Percentiles rank a stretch among this genome's conserved stretches.
These are phyloP conservation scores for Lophiostoma macrostomum DNA, from an alignment of 495 filamentous ascomycete genomes.

Conservation along the genomic window DNA sequence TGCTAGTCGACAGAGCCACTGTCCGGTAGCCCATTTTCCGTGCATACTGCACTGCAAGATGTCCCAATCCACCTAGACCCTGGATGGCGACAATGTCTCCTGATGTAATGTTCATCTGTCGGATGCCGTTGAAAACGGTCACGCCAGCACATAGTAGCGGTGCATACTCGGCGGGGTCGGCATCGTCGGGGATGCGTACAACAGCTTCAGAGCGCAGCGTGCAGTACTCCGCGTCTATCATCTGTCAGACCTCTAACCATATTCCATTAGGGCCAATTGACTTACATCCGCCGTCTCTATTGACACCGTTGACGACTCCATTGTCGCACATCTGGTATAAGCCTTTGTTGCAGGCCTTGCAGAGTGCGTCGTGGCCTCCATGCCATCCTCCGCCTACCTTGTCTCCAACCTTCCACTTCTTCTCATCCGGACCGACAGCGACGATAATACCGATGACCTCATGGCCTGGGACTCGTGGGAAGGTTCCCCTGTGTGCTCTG, in stretches of 20 bases:
- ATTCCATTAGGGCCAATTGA: background rate
- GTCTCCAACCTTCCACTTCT: constrained; percentile 43
- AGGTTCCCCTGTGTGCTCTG: constrained; percentile 18
- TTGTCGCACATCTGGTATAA: constrained; percentile 48
- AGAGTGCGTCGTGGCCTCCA: constrained; percentile 48
- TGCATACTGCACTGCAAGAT: constrained; percentile 66
- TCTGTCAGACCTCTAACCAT: background rate
- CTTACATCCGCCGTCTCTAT: constrained; percentile 46
- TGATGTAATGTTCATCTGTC: constrained; percentile 54
- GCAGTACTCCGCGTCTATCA: constrained; percentile 59
- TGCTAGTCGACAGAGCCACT: constrained; percentile 58
- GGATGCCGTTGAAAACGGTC: constrained; percentile 69
- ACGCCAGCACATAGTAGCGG: constrained; percentile 71
- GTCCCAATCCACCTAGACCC: constrained; percentile 61
- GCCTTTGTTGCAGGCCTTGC: constrained; percentile 44
- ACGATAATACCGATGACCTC: constrained; percentile 44
- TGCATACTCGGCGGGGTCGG: constrained; percentile 58
- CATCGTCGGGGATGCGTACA: constrained; percentile 56
- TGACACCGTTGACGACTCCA: constrained; percentile 42
- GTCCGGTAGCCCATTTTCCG: constrained; percentile 63
- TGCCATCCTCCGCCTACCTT: constrained; percentile 46
- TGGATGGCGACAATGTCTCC: constrained; percentile 52
- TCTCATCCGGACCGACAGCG: constrained; percentile 39
- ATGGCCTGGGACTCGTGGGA: constrained; percentile 40
- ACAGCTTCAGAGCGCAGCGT: constrained; percentile 60